Evolutionary conservation across 2,329 filamentous ascomycete species (phyloP).

Genomic region (Aspergillus candidus): DNA sequence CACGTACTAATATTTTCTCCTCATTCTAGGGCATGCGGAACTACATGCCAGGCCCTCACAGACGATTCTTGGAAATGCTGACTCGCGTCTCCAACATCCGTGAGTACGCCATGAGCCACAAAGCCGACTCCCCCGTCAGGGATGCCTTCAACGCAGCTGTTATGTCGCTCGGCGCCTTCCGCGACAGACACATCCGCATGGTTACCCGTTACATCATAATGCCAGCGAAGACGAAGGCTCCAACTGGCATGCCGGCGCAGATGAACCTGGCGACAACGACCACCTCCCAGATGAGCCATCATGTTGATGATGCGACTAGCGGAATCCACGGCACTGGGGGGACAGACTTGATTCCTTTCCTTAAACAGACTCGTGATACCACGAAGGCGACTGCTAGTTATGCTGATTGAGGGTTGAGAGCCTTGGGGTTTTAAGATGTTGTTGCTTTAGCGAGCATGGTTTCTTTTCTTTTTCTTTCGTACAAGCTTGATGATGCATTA

Average conservation of each 20-base stretch:
- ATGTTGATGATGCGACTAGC: slow-evolving; percentile 24
- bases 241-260: slow-evolving; percentile 13
- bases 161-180: slow-evolving; percentile 41
- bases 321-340: slow-evolving; percentile 48
- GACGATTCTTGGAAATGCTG: slow-evolving; percentile 46
- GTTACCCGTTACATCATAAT: slow-evolving; percentile 50
- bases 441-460: not conserved
- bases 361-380: slow-evolving; percentile 48
- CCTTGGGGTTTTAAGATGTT: not conserved
- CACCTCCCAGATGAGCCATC: slow-evolving; percentile 28
- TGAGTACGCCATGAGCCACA: slow-evolving; percentile 34
- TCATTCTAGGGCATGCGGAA: slow-evolving; percentile 44
- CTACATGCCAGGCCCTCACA: slow-evolving; percentile 51
- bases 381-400: slow-evolving; percentile 39
- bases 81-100: slow-evolving; percentile 42
- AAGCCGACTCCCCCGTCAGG: slow-evolving; percentile 30
- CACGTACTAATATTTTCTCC: not conserved
- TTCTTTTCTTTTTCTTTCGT: not conserved
- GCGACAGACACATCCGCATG: slow-evolving; percentile 48
- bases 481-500: not conserved
- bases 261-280: slow-evolving; percentile 44
- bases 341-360: slow-evolving; percentile 48
- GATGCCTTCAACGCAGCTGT: slow-evolving; percentile 45
- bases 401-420: slow-evolving; percentile 7
- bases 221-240: slow-evolving; percentile 26